phyloP scores from a whole-genome alignment of 2,329 filamentous ascomycete species.

The Fragosphaeria purpurea region DNA sequence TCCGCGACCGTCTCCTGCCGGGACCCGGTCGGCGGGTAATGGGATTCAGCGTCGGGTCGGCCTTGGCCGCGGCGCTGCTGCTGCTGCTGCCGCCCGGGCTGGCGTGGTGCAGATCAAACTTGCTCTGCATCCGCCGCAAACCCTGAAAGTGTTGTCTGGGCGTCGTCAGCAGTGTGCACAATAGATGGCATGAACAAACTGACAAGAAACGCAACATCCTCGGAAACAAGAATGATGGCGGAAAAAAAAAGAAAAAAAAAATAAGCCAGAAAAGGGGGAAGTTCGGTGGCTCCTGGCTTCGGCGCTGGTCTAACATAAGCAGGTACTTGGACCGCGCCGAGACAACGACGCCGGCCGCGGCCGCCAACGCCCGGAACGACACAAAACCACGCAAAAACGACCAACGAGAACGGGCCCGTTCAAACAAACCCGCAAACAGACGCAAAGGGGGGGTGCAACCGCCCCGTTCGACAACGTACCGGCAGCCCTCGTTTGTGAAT shows the following conservation, averaged over 20 bases:
- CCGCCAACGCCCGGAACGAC: not conserved
- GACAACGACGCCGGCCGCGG: not conserved
- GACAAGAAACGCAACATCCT: not conserved
- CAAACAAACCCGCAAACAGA: too few relatives aligned
- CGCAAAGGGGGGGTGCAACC: not conserved
- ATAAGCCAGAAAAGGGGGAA: too few relatives aligned
- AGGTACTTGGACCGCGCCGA: not conserved
- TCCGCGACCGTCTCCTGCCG: conserved; percentile 44
- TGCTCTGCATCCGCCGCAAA: conserved; percentile 44
- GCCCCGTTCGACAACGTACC: conserved; percentile 33
- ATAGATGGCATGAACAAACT: too few relatives aligned
- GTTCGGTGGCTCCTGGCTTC: too few relatives aligned
- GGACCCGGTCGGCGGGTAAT: conserved; percentile 52
- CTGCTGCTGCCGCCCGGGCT: conserved; percentile 14
- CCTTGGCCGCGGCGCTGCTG: conserved; percentile 22
- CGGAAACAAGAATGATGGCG: not conserved
- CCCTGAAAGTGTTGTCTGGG: conserved; percentile 52
- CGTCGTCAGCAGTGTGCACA: not conserved
- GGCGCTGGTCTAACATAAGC: conserved; percentile 4
- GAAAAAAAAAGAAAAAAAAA: not conserved
- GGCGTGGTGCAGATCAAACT: conserved; percentile 26
- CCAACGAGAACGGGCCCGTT: too few relatives aligned
- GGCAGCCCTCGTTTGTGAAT: conserved; percentile 55
- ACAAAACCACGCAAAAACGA: too few relatives aligned
- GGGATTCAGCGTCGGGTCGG: conserved; percentile 45